Evolutionary conservation across 148 eudicot genomes (phyloP), one percentile per base, ranked within the genome.

Genomic region (Camellia granthamiana): DNA sequence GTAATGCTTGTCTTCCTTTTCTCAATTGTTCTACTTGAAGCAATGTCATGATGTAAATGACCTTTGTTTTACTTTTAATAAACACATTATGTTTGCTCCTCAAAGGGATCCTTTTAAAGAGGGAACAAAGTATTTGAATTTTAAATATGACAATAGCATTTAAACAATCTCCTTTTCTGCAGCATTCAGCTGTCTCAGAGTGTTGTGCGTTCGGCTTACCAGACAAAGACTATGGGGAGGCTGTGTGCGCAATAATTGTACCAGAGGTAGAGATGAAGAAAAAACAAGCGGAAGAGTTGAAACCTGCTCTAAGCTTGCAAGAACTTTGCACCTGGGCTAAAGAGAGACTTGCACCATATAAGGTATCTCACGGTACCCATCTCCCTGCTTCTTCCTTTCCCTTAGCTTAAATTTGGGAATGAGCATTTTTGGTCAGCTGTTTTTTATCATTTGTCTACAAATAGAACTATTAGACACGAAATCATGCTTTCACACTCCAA

Each of bases 131-230:
- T 76, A 55, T 62, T 68, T 13, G 2, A 11, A 42, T 54, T 12
- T 15, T 43, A 55, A 66, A 54, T 13, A 65, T 30, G n/a, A 18
- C 2, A 55, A 7, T 61, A 44, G 13, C 18, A 41, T 44, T 72
- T 58, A 52, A 51, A 7, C 41, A 2, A 52, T 23, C 44, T 42
- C 60, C 46, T 66, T 52, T 76, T 78, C 38, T 85, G 83, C 87
- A 96, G 98, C 97, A 96, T 88, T 93, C 95, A 72, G 82, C 88
- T 62, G 86, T 96, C 74, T 84, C 98, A 8, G 99, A 96, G 85
- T 96, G 99, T 86, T 94, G 94, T 79, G 99, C 94, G 67, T 82
- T 96, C 84, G 99, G 99, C 43, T 86, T 96, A 82, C 89, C 95
- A 3, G 99, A 96, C 84, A 89, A 88, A 82, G 81, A 89, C 75